Base-by-base conservation (phyloP, 768 basidiomycete species). In the Mycena haematopus region DNA sequence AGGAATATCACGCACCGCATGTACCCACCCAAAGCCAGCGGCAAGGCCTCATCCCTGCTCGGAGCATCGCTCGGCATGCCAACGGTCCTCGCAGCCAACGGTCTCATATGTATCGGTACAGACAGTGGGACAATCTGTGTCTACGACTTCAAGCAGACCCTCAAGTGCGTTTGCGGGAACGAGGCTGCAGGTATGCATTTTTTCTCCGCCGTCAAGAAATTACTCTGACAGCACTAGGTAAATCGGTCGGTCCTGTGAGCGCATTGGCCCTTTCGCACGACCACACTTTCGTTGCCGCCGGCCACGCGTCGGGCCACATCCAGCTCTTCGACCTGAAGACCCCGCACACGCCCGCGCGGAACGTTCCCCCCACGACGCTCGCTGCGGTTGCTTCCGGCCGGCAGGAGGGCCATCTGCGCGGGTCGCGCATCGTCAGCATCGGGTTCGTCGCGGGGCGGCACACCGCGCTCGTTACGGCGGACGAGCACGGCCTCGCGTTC, bases 241-340 rank as follows among this genome's bases (percentile, higher is more conserved):
- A 79, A 68, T 75, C 76, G 3, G 76, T 88, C 11, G 93, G 94
- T 21, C 75, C 92, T 15, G 91, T 95, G 9, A 96, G 92, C n/a
- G 91, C 96, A 1, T 75, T 99, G 15, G 89, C 93, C 0, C 79
- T 99, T 49, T 97, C 96, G 10, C 88, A 93, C 69, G 97, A 99
- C 72, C 93, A 95, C 68, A 98, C 96, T 1, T 97, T 88, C 73
- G 80, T 98, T 52, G 96, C 90, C 0, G 90, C 90, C 2, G 97
- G 97, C 0, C 94, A 99, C 75, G 80, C 85, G 6, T 83, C 83
- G 2, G 97, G 96, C 3, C 82, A 93, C 68, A 87, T 99, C 49
- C 90, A 92, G 69, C 81, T 99, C 1, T 99, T 90, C 73, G 88
- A 96, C 65, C 74, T 99, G 55, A 82, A 86, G 59, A 84, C 85